These are phyloP conservation scores for Talaromyces albobiverticillius DNA, from an alignment of 2,329 filamentous ascomycete species.

Conservation along the genomic window DNA sequence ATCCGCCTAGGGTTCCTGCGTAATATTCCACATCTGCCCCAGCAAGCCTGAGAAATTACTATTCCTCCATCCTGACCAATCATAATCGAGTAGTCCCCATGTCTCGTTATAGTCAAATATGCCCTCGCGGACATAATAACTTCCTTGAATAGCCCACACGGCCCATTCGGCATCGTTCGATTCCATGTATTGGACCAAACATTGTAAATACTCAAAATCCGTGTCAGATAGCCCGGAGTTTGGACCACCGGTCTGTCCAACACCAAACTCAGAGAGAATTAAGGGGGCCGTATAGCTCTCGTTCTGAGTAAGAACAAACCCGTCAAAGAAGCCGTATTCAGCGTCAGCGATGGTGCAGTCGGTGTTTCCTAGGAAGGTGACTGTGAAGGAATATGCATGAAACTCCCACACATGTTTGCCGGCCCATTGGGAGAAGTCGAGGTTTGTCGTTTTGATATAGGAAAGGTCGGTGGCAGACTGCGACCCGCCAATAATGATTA, in stretches of 20 bases:
- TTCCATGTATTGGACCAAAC: conserved; percentile 53
- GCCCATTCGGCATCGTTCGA: conserved; percentile 60
- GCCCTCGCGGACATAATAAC: conserved; percentile 57
- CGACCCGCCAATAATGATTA: conserved; percentile 56
- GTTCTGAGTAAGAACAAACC: conserved; percentile 52
- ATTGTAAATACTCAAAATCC: conserved; percentile 51
- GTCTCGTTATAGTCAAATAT: conserved; percentile 52
- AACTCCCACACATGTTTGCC: conserved; percentile 61
- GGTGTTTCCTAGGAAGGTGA: conserved; percentile 42
- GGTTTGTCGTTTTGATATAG: conserved; percentile 36
- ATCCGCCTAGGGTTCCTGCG: conserved; percentile 37
- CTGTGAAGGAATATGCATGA: conserved; percentile 54
- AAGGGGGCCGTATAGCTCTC: conserved; percentile 52
- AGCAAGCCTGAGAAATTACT: conserved; percentile 30
- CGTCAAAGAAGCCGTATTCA: conserved; percentile 48
- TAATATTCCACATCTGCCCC: conserved; percentile 39
- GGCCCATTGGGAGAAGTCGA: conserved; percentile 47
- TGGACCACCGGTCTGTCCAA: conserved; percentile 29
- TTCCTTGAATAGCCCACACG: conserved; percentile 58
- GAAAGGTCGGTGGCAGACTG: conserved; percentile 55
- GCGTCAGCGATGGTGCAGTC: conserved; percentile 42
- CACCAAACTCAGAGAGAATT: conserved; percentile 60
- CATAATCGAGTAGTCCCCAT: conserved; percentile 50
- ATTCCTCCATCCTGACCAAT: conserved; percentile 45
- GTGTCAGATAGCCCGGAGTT: conserved; percentile 46